Evolutionary conservation across 2,329 filamentous ascomycete species (phyloP).

Genomic region (Venturia oleaginea): DNA sequence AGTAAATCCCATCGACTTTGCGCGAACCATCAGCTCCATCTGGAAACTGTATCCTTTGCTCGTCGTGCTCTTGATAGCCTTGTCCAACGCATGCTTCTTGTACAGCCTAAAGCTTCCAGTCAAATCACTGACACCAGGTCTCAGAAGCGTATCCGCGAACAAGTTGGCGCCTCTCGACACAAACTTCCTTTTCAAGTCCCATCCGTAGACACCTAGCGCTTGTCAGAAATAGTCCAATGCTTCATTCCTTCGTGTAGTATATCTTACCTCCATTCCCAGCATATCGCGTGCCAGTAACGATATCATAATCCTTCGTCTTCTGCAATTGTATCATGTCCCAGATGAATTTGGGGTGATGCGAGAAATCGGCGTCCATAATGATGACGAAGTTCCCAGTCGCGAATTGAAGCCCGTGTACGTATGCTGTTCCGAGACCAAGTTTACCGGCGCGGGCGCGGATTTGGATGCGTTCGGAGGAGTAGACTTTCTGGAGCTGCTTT

Average conservation of each 20-base stretch:
- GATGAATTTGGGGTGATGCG: slow-evolving; percentile 98
- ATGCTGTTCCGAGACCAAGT: slow-evolving; percentile 92
- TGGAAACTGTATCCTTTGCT: slow-evolving; percentile 98
- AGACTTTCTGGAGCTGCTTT: slow-evolving; percentile 79
- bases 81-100: slow-evolving; percentile 70
- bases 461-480: slow-evolving; percentile 63
- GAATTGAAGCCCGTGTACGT: slow-evolving; percentile 87
- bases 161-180: slow-evolving; percentile 76
- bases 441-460: slow-evolving; percentile 88
- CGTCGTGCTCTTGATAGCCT: slow-evolving; percentile 67
- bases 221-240: slow-evolving; percentile 68
- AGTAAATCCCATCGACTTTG: slow-evolving; percentile 89
- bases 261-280: slow-evolving; percentile 69
- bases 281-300: slow-evolving; percentile 93
- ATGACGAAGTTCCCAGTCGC: slow-evolving; percentile 90
- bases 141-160: slow-evolving; percentile 87
- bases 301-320: slow-evolving; percentile 67
- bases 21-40: slow-evolving; percentile 99
- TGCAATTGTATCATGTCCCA: slow-evolving; percentile 93
- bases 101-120: slow-evolving; percentile 93
- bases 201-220: slow-evolving; percentile 66
- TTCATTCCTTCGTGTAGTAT: slow-evolving; percentile 44
- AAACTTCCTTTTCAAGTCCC: slow-evolving; percentile 76
- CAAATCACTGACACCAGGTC: slow-evolving; percentile 89
- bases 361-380: slow-evolving; percentile 99